A percentile compares a stretch with the other conserved stretches of the same genome.
These are phyloP conservation scores for Arthrobotrys entomopaga DNA, from an alignment of 2,329 filamentous ascomycete genomes.

Conservation along the genomic window DNA sequence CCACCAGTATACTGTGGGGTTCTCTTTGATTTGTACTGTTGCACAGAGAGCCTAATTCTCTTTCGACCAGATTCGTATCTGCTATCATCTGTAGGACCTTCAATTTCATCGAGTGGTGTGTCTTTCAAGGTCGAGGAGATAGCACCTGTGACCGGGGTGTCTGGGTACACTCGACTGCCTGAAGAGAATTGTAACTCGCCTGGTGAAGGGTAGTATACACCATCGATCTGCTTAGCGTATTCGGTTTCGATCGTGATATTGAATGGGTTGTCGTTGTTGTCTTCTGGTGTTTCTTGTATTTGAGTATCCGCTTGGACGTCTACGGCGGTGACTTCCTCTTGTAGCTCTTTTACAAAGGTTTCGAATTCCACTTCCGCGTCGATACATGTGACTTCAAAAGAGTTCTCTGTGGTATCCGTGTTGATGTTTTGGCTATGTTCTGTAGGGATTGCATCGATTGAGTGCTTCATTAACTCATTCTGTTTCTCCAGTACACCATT, in stretches of 20 bases:
- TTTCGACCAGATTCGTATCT: conserved; percentile 30
- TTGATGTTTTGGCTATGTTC: background rate
- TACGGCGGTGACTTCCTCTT: conserved; percentile 6
- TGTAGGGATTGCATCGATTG: background rate
- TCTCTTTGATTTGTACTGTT: conserved; percentile 30
- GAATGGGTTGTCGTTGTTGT: background rate
- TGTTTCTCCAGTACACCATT: no score
- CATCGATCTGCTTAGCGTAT: background rate
- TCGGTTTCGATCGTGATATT: background rate
- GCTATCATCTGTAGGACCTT: conserved; percentile 27
- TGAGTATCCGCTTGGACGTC: background rate
- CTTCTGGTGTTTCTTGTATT: background rate
- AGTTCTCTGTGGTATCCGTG: background rate
- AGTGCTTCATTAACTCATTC: no score
- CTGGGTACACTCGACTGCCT: conserved; percentile 1
- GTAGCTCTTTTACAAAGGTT: conserved; percentile 19
- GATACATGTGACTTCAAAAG: background rate
- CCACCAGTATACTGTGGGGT: background rate
- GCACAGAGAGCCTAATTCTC: conserved; percentile 14
- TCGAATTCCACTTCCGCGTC: conserved; percentile 3
- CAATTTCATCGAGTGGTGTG: background rate
- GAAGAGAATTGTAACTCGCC: conserved; percentile 2
- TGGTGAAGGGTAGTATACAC: conserved; percentile 11
- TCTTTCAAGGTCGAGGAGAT: background rate
- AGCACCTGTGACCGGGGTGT: background rate